phyloP scores from a whole-genome alignment of 1,284 basidiomycete genomes.

The Ganoderma resinaceum region DNA sequence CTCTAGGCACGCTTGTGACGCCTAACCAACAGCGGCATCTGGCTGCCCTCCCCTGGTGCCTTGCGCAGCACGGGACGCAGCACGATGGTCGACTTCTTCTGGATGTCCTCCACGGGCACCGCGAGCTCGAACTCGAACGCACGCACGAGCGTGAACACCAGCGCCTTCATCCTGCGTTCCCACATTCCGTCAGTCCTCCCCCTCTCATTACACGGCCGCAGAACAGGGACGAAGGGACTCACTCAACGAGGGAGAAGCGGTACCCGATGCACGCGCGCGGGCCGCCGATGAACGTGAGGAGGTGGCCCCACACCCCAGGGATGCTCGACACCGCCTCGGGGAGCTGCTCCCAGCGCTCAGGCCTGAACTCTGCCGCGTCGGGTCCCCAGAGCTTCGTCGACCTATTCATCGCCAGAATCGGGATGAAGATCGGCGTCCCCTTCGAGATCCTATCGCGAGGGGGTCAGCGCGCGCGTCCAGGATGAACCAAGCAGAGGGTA shows the following conservation, averaged over 20 bases:
- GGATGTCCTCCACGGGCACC: conserved; percentile 43
- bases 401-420: conserved; percentile 56
- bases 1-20: conserved; percentile 19
- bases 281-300: conserved; percentile 68
- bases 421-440: conserved; percentile 55
- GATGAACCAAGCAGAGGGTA: neutral
- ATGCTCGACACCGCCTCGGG: conserved; percentile 53
- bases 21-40: conserved; percentile 35
- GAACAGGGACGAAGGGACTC: conserved; percentile 23
- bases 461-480: neutral
- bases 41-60: conserved; percentile 24
- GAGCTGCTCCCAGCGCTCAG: conserved; percentile 62
- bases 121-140: conserved; percentile 63
- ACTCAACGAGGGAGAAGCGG: conserved; percentile 75
- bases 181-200: neutral
- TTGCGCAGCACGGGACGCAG: conserved; percentile 30
- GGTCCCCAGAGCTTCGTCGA: conserved; percentile 60
- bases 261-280: conserved; percentile 72
- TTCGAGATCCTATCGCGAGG: conserved; percentile 38
- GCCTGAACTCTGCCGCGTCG: conserved; percentile 62
- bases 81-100: conserved; percentile 16
- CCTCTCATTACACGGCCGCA: neutral
- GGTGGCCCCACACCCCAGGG: conserved; percentile 66
- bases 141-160: conserved; percentile 64
- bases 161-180: conserved; percentile 52